Evolutionary conservation across 1,284 basidiomycete genomes (phyloP).

Genomic region (Ustilago tritici): DNA sequence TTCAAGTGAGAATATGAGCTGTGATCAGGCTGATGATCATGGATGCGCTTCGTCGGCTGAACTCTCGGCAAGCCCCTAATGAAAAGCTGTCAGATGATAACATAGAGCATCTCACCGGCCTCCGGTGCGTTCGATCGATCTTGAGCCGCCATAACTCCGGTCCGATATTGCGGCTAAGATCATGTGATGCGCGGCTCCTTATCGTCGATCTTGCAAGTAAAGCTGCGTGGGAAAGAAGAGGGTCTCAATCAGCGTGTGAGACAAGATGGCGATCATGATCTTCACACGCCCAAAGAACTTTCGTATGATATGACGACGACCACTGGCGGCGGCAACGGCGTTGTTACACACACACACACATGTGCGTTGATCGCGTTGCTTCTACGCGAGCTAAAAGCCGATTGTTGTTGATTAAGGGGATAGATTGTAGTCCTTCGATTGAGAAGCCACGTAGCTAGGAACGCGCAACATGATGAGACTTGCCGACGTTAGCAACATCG

Average conservation of each 20-base stretch:
- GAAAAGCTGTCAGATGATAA: background rate
- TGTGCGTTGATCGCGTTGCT: conserved; percentile 1
- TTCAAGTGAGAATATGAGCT: background rate
- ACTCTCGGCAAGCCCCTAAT: background rate
- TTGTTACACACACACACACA: background rate
- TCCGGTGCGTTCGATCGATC: background rate
- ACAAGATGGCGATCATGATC: background rate
- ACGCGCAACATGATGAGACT: background rate
- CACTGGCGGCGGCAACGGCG: background rate
- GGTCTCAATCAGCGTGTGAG: background rate
- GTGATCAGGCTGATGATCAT: background rate
- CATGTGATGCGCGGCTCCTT: background rate
- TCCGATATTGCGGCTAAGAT: background rate
- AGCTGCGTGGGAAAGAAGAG: background rate
- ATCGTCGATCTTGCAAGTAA: background rate
- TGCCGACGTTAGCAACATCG: background rate
- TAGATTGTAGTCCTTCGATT: background rate
- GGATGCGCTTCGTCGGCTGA: background rate
- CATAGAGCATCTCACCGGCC: background rate
- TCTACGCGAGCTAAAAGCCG: background rate
- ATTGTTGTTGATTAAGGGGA: conserved; percentile 5
- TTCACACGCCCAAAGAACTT: background rate
- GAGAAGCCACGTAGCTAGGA: conserved; percentile 3
- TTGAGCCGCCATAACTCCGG: background rate
- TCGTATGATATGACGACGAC: background rate